Evolutionary conservation across 108 stramenopile species (phyloP).

Genomic region (Cyclostephanos tholiformis): DNA sequence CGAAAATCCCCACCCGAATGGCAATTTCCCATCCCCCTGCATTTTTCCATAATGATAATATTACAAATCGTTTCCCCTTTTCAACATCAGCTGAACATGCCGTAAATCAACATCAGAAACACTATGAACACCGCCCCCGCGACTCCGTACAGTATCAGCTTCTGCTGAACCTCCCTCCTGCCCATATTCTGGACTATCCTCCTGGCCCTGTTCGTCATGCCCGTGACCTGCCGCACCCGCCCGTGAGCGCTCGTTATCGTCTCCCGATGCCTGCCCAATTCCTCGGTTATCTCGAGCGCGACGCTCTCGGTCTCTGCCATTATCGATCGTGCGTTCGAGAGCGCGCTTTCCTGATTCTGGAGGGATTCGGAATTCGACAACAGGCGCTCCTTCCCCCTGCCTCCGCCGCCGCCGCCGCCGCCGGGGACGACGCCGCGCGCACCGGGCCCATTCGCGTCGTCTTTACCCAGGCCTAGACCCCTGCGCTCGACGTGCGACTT

Average conservation of each 20-base stretch:
- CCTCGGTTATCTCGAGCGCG: conserved; percentile 92
- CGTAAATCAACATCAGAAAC: conserved; percentile 40
- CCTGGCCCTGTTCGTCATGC: conserved; percentile 89
- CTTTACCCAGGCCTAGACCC: conserved; percentile 25
- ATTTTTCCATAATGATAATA: too few species aligned
- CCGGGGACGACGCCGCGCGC: conserved; percentile 2
- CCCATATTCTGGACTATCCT: conserved; percentile 90
- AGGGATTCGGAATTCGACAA: conserved; percentile 75
- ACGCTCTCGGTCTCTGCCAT: conserved; percentile 96
- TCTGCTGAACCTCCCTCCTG: conserved; percentile 90
- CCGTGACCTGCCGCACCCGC: conserved; percentile 85
- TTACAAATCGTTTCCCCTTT: too few species aligned
- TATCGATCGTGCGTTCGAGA: conserved; percentile 87
- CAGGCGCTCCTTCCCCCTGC: conserved; percentile 61
- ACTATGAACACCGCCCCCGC: conserved; percentile 66
- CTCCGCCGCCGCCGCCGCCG: conserved; percentile 28
- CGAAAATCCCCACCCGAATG: too few species aligned
- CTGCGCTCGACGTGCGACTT: conserved; percentile 39
- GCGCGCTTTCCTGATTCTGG: conserved; percentile 77
- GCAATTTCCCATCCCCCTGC: too few species aligned
- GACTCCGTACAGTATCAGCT: conserved; percentile 87
- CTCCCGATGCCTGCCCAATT: conserved; percentile 90
- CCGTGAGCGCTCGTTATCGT: conserved; percentile 87
- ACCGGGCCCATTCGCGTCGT: conserved; percentile 3
- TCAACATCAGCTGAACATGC: conserved; percentile 21